Base-by-base conservation (phyloP, 805 yeast species). In the Lipomyces sp. region DNA sequence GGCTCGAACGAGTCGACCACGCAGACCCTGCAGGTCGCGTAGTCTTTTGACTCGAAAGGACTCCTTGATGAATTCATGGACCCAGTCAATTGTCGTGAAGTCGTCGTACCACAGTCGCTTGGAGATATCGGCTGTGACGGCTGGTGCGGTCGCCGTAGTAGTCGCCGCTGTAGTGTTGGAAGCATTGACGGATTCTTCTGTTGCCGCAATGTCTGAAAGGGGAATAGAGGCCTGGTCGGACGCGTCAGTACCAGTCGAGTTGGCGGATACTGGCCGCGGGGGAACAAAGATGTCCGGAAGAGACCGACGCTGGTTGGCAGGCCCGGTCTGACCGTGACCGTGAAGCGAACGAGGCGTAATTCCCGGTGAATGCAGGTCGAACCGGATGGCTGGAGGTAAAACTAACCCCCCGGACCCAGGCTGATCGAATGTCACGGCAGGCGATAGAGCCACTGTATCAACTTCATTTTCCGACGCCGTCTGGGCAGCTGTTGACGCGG, bases 11-110 rank as follows among this genome's bases (percentile, higher is more conserved):
- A 78, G 15, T 34, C 72, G 70, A 60, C 77, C 80, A 29, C 76
- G 72, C 11, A 78, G 18, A 2, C 82, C 82, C 2, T 71, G 73
- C 30, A 75, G 66, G 37, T 78, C 73, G 60, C 79, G 74, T 55
- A 85, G 71, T 57, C 75, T 75, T 67, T 77, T 82, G 67, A 79
- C 76, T 51, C 84, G 75, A 53, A 74, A 76, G 45, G 84, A 81
- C 60, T 82, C 83, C 63, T 77, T 76, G 37, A 84, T 76, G 48
- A 80, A 79, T 39, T 85, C 86, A 37, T 80, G 79, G 2, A 84
- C 82, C 88, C 88, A 85, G 75, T 85, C 89, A 18, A 85, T 83
- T 24, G 87, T 84, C 30, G 89, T 85, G 75, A 85, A 85, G 74
- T 85, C 87, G 72, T 85, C 86, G 73, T 85, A 85, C 76, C 75